Conservation (phyloP, 2,329 filamentous ascomycete species). For the Dactylellina drechsleri region DNA sequence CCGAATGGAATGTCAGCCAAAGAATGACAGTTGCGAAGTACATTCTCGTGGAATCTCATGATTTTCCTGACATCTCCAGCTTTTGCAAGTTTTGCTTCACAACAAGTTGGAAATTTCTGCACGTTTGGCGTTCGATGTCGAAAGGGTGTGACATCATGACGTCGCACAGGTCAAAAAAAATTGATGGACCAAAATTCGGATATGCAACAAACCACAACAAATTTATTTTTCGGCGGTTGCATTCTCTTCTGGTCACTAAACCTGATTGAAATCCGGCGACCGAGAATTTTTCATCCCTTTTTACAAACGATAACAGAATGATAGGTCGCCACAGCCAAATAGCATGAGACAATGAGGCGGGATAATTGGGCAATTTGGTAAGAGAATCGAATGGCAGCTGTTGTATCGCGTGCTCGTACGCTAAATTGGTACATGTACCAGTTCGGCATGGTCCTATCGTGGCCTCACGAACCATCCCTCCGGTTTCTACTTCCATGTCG, state of each 20-base stretch:
- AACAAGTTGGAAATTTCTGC: slow-evolving; percentile 3
- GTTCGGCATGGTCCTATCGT: slow-evolving; percentile 17
- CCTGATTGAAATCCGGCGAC: too few species aligned
- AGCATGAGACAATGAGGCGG: not conserved
- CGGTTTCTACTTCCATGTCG: slow-evolving; percentile 39
- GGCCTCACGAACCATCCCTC: slow-evolving; percentile 13
- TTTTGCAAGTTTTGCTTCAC: slow-evolving; percentile 47
- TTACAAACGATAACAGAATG: not conserved
- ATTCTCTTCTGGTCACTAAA: not conserved
- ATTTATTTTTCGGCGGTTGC: not conserved
- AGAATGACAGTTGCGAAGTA: slow-evolving; percentile 22
- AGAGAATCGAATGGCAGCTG: slow-evolving; percentile 13
- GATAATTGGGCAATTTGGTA: slow-evolving; percentile 16
- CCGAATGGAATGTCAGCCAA: slow-evolving; percentile 25
- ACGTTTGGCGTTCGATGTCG: not conserved
- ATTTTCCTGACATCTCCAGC: not conserved
- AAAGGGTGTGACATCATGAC: slow-evolving; percentile 14
- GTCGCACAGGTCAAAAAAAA: slow-evolving; percentile 9
- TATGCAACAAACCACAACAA: not conserved
- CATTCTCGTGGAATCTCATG: slow-evolving; percentile 30
- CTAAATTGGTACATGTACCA: slow-evolving; percentile 14
- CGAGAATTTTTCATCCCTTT: not conserved
- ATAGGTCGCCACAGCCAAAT: not conserved
- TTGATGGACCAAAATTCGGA: not conserved
- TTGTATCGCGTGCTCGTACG: slow-evolving; percentile 22